These are phyloP conservation scores for Ceratonia siliqua DNA, from an alignment of 306 rosid species.

Conservation along the genomic window DNA sequence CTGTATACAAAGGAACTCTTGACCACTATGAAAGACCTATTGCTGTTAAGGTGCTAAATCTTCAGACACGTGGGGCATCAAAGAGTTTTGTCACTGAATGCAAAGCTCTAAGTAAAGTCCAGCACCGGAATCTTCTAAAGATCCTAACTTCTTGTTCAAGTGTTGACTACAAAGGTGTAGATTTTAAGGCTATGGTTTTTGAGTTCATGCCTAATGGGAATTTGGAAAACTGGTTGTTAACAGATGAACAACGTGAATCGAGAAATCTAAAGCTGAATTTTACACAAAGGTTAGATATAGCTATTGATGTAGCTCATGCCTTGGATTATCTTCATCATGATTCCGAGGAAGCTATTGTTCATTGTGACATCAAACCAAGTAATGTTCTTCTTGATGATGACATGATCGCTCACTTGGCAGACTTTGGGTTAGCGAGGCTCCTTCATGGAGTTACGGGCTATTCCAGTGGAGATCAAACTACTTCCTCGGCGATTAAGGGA, in stretches of 20 bases:
- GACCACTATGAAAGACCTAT: background rate
- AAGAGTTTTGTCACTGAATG: slow-evolving; percentile 46
- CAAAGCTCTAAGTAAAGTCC: slow-evolving; percentile 26
- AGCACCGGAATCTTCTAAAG: slow-evolving; percentile 33
- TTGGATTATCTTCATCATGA: slow-evolving; percentile 49
- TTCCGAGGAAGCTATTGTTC: slow-evolving; percentile 35
- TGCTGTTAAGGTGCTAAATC: slow-evolving; percentile 40
- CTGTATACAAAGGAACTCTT: slow-evolving; percentile 41
- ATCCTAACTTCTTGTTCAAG: slow-evolving; percentile 40
- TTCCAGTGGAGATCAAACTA: slow-evolving; percentile 15
- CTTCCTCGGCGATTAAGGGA: slow-evolving; percentile 31
- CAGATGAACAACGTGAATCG: background rate
- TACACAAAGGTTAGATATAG: slow-evolving; percentile 25
- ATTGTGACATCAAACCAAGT: slow-evolving; percentile 55
- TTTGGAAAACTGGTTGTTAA: slow-evolving; percentile 38
- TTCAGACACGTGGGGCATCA: slow-evolving; percentile 33
- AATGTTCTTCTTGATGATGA: slow-evolving; percentile 45
- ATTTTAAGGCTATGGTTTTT: slow-evolving; percentile 42
- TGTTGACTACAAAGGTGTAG: slow-evolving; percentile 36
- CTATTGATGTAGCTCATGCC: slow-evolving; percentile 44
- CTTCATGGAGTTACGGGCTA: background rate
- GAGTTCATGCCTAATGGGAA: slow-evolving; percentile 47
- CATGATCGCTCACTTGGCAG: slow-evolving; percentile 41
- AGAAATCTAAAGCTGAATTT: slow-evolving; percentile 14
- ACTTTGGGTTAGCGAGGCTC: slow-evolving; percentile 55